Percentiles rank a stretch among this genome's conserved stretches.
These are phyloP conservation scores for Hansfordia pulvinata DNA, from an alignment of 2,329 filamentous ascomycete species.

Conservation along the genomic window DNA sequence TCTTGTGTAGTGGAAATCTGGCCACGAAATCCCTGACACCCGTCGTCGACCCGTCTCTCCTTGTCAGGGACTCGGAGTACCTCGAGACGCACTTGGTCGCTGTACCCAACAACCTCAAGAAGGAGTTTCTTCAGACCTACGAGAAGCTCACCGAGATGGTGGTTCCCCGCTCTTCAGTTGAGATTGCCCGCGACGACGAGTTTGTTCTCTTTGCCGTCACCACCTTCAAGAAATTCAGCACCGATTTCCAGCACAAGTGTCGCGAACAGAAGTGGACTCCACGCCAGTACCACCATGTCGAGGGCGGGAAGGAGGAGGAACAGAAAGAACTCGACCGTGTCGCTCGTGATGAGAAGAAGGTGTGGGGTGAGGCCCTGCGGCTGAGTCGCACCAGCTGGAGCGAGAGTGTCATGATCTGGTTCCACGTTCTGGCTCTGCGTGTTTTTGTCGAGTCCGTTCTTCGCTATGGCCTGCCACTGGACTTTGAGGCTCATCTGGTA, in stretches of 20 bases:
- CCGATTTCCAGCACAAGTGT: conserved; percentile 84
- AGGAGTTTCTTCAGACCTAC: conserved; percentile 82
- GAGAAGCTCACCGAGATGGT: conserved; percentile 86
- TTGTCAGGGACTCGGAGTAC: conserved; percentile 88
- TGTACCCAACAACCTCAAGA: conserved; percentile 65
- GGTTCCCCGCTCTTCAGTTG: conserved; percentile 71
- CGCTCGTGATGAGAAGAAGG: conserved; percentile 72
- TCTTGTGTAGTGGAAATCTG: conserved; percentile 90
- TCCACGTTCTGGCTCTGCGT: conserved; percentile 78
- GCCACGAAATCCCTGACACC: conserved; percentile 87
- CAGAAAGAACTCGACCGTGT: conserved; percentile 73
- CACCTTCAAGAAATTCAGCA: conserved; percentile 80
- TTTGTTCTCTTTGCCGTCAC: conserved; percentile 82
- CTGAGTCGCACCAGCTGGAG: conserved; percentile 87
- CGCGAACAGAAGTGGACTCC: conserved; percentile 91
- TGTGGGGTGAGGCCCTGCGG: conserved; percentile 83
- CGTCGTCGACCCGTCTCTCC: conserved; percentile 65
- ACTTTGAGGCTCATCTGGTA: conserved; percentile 75
- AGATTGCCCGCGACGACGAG: conserved; percentile 78
- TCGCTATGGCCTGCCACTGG: conserved; percentile 81
- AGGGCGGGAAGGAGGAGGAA: conserved; percentile 81
- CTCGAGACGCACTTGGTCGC: conserved; percentile 91
- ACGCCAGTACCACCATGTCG: conserved; percentile 83
- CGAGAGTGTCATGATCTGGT: conserved; percentile 91
- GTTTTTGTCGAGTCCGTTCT: conserved; percentile 98